phyloP scores from a whole-genome alignment of 345 rosid genomes.

The Eucalyptus erythrocorys region DNA sequence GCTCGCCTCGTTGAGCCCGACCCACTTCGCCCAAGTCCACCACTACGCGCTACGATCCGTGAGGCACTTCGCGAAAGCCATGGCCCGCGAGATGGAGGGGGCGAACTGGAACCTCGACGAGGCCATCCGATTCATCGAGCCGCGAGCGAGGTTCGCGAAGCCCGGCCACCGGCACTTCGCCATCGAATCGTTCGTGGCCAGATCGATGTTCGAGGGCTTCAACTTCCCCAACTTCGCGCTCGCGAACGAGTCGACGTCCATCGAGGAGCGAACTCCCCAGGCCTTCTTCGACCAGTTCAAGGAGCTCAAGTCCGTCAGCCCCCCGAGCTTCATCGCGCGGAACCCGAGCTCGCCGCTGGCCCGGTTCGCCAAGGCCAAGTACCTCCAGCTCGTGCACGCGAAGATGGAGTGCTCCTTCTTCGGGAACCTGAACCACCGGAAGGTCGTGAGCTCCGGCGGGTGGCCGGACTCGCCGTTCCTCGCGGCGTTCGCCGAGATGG shows the following conservation, averaged over 20 bases:
- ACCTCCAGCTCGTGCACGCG: slow-evolving; percentile 68
- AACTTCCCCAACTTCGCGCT: slow-evolving; percentile 22
- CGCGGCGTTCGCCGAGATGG: slow-evolving; percentile 61
- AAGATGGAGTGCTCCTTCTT: slow-evolving; percentile 96
- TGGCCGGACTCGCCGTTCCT: slow-evolving; percentile 76
- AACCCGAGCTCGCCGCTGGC: slow-evolving; percentile 46
- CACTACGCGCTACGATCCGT: slow-evolving; percentile 49
- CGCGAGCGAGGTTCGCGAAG: slow-evolving; percentile 20
- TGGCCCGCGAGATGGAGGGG: slow-evolving; percentile 70
- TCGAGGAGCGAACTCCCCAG: slow-evolving; percentile 1
- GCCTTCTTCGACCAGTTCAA: slow-evolving; percentile 33
- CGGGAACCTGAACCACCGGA: slow-evolving; percentile 80
- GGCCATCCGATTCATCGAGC: slow-evolving; percentile 53
- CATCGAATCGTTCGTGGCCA: slow-evolving; percentile 67
- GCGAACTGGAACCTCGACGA: slow-evolving; percentile 79
- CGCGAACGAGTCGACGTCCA: slow-evolving; percentile 3
- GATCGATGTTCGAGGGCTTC: slow-evolving; percentile 62
- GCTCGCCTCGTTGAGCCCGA: slow-evolving; percentile 20
- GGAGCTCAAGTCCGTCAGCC: slow-evolving; percentile 28
- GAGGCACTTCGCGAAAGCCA: slow-evolving; percentile 46
- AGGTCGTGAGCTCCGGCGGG: slow-evolving; percentile 55
- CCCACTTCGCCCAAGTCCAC: slow-evolving; percentile 43
- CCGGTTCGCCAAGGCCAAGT: slow-evolving; percentile 44
- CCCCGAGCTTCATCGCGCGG: slow-evolving; percentile 34
- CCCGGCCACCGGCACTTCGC: slow-evolving; percentile 44